These are phyloP conservation scores for Pythium pyrilobum DNA, from an alignment of 352 stramenopile species.

Conservation along the genomic window DNA sequence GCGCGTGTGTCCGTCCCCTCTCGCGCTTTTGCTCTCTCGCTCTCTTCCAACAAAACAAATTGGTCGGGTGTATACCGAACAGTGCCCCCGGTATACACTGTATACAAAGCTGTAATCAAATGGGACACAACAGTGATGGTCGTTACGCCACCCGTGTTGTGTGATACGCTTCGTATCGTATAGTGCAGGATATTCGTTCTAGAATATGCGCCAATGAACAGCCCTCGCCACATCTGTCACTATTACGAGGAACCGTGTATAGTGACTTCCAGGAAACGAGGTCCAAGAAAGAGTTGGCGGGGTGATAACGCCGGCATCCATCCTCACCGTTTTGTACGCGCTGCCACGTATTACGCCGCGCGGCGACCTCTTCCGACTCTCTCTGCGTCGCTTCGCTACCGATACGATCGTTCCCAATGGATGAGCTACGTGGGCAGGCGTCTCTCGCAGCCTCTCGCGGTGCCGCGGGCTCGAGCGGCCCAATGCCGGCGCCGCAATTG, in stretches of 20 bases:
- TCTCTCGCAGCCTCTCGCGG: background rate
- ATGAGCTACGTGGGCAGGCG: background rate
- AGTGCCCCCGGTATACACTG: background rate
- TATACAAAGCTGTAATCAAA: conserved; percentile 13
- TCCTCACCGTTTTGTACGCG: too few relatives aligned
- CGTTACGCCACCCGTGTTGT: background rate
- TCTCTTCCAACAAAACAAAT: conserved; percentile 17
- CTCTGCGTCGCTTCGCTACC: too few relatives aligned
- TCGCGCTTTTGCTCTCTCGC: background rate
- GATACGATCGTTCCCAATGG: background rate
- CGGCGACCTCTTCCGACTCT: too few relatives aligned
- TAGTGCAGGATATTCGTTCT: background rate
- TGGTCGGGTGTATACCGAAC: conserved; percentile 2
- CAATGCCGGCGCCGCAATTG: background rate
- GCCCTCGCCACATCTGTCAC: too few relatives aligned
- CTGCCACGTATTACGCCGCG: too few relatives aligned
- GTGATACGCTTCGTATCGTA: background rate
- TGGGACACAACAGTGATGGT: conserved; percentile 13
- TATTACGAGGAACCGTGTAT: too few relatives aligned
- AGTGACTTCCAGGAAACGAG: too few relatives aligned
- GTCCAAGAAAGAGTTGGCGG: too few relatives aligned
- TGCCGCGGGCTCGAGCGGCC: background rate
- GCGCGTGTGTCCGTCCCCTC: background rate
- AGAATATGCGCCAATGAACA: conserved; percentile 10
- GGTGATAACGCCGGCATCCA: too few relatives aligned